Evolutionary conservation across 2,329 filamentous ascomycete species (phyloP).

Genomic region (Gremmenia infestans): DNA sequence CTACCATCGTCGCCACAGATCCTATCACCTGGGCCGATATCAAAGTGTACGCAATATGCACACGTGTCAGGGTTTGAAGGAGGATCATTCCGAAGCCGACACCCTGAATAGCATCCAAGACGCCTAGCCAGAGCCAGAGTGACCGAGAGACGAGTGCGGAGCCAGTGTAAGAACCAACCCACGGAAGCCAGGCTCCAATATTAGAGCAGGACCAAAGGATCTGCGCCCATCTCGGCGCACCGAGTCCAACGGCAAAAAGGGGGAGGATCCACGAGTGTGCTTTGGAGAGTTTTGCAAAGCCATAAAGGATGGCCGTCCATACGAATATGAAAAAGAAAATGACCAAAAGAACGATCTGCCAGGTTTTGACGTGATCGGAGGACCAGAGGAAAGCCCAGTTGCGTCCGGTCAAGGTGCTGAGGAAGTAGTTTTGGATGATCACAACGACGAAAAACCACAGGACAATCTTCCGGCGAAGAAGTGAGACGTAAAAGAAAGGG

Average conservation of each 20-base stretch:
- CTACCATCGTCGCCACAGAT: constrained; percentile 56
- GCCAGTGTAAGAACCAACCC: constrained; percentile 49
- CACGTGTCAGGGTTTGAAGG: constrained; percentile 57
- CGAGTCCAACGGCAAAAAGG: constrained; percentile 62
- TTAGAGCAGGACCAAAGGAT: constrained; percentile 61
- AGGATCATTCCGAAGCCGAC: constrained; percentile 66
- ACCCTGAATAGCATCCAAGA: constrained; percentile 60
- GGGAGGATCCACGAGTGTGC: constrained; percentile 62
- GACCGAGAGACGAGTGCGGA: constrained; percentile 49
- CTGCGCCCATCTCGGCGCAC: constrained; percentile 61
- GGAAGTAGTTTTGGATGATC: constrained; percentile 63
- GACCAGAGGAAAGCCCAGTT: constrained; percentile 51
- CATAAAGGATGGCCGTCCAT: constrained; percentile 49
- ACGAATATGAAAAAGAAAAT: constrained; percentile 49
- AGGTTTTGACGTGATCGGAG: constrained; percentile 42
- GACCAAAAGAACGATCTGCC: constrained; percentile 53
- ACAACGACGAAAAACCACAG: constrained; percentile 63
- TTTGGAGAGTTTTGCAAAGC: constrained; percentile 51
- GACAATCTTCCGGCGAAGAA: constrained; percentile 58
- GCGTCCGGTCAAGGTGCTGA: constrained; percentile 57
- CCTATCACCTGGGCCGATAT: constrained; percentile 58
- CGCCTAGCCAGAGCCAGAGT: constrained; percentile 63
- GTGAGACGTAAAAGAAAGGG: constrained; percentile 59
- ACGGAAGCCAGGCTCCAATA: constrained; percentile 57
- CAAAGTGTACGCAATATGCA: constrained; percentile 60